These are phyloP conservation scores for Talaromyces sp. DNA, from an alignment of 2,329 filamentous ascomycete genomes.

Conservation along the genomic window DNA sequence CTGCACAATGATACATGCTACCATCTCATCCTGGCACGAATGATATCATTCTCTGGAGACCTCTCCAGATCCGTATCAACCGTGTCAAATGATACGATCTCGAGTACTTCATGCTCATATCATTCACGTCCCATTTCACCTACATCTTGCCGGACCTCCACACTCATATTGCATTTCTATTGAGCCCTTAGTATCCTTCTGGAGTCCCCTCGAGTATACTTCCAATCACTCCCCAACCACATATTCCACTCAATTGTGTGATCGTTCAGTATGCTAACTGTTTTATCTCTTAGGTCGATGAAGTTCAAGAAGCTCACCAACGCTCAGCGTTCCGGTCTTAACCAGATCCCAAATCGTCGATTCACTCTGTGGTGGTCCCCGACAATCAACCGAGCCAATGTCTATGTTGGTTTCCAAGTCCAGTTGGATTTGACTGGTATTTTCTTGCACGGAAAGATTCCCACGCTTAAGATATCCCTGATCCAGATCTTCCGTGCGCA, in stretches of 20 bases:
- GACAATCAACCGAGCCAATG: slow-evolving; percentile 91
- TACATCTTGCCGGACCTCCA: neutral
- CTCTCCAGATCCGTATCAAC: too few relatives aligned
- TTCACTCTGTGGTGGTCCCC: slow-evolving; percentile 98
- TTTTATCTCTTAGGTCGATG: slow-evolving; percentile 53
- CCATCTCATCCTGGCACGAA: neutral
- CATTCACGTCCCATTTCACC: neutral
- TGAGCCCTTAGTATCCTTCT: neutral
- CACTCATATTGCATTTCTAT: neutral
- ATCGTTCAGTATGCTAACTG: slow-evolving; percentile 1
- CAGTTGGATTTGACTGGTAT: slow-evolving; percentile 97
- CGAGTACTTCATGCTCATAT: neutral
- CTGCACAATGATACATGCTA: neutral
- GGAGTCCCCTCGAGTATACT: neutral
- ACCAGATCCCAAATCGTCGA: slow-evolving; percentile 97
- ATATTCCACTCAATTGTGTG: neutral
- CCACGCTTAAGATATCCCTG: slow-evolving; percentile 92
- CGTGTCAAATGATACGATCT: neutral
- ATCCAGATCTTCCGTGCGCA: slow-evolving; percentile 99
- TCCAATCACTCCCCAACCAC: neutral
- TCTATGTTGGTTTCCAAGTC: slow-evolving; percentile 99
- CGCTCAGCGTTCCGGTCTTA: slow-evolving; percentile 91
- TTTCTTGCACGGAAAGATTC: slow-evolving; percentile 98
- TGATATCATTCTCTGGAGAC: neutral
- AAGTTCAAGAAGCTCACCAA: slow-evolving; percentile 99